Percentiles rank a stretch among this genome's conserved stretches.
Conservation (phyloP, 768 basidiomycete genomes). For the Suillus plorans region DNA sequence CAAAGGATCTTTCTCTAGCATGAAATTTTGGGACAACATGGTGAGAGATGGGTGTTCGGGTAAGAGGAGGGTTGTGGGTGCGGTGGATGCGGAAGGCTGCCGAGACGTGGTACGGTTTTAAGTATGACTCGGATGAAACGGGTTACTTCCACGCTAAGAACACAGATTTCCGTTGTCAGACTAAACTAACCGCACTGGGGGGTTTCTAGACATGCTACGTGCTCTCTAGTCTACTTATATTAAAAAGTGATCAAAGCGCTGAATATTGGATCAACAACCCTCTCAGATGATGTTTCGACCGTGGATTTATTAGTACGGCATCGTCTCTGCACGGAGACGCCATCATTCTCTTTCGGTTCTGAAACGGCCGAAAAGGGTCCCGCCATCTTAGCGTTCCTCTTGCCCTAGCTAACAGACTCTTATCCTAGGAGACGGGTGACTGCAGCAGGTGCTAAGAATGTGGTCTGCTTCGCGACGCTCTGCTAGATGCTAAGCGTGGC, state of each 20-base stretch:
- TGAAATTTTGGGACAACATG: constrained; percentile 69
- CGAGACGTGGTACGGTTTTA: constrained; percentile 6
- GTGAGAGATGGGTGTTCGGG: constrained; percentile 10
- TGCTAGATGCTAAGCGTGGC: too few relatives aligned
- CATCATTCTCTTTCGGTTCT: too few relatives aligned
- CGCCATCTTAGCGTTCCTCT: too few relatives aligned
- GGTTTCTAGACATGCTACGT: neutral
- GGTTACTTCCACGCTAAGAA: neutral
- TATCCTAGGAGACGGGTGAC: too few relatives aligned
- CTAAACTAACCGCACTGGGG: neutral
- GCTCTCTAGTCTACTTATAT: neutral
- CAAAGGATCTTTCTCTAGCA: constrained; percentile 70
- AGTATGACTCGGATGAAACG: neutral
- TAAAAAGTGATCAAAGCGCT: neutral
- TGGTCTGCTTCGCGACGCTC: too few relatives aligned
- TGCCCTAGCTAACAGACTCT: too few relatives aligned
- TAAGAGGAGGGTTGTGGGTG: neutral
- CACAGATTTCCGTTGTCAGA: neutral
- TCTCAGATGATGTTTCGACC: neutral
- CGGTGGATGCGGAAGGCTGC: neutral
- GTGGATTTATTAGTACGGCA: neutral
- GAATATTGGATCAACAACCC: neutral
- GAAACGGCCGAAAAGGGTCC: too few relatives aligned
- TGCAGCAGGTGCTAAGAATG: too few relatives aligned
- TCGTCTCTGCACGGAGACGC: too few relatives aligned